These are phyloP conservation scores for Cladosporium sp. DNA, from an alignment of 2,329 filamentous ascomycete species.

Conservation along the genomic window DNA sequence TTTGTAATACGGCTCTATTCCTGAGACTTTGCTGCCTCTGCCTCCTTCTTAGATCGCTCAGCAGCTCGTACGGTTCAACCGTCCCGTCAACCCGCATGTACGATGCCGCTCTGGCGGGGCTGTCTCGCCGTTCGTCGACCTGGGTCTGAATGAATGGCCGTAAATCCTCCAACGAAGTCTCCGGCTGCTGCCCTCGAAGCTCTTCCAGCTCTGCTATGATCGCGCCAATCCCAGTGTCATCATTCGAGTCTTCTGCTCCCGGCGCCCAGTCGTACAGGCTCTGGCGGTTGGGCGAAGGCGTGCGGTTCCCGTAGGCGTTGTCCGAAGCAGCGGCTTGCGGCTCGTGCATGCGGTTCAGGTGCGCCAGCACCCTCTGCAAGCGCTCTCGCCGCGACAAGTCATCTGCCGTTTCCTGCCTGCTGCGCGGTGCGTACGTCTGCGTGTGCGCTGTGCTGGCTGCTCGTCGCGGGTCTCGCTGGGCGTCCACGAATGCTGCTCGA, in stretches of 20 bases:
- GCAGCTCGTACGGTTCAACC: constrained; percentile 23
- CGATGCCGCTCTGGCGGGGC: constrained; percentile 20
- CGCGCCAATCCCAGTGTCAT: constrained; percentile 35
- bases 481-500: constrained; percentile 16
- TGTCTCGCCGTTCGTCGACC: constrained; percentile 31
- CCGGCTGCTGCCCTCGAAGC: constrained; percentile 35
- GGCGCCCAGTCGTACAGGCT: constrained; percentile 60
- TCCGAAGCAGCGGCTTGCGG: constrained; percentile 24
- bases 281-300: constrained; percentile 47
- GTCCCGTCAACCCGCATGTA: constrained; percentile 14
- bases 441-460: background rate
- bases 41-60: constrained; percentile 26
- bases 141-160: constrained; percentile 35
- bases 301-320: constrained; percentile 50
- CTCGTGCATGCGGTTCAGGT: constrained; percentile 42
- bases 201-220: constrained; percentile 39
- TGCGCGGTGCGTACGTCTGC: constrained; percentile 10
- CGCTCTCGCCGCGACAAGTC: constrained; percentile 39
- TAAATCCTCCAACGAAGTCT: constrained; percentile 30
- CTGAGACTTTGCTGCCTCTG: constrained; percentile 29
- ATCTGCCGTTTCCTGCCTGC: constrained; percentile 24
- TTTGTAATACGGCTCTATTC: constrained; percentile 29
- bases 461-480: constrained; percentile 22
- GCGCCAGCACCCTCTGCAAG: constrained; percentile 43
- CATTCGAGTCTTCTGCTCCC: background rate